Base-by-base conservation (phyloP, 2,329 filamentous ascomycete genomes). In the Chaetomium sp. region DNA sequence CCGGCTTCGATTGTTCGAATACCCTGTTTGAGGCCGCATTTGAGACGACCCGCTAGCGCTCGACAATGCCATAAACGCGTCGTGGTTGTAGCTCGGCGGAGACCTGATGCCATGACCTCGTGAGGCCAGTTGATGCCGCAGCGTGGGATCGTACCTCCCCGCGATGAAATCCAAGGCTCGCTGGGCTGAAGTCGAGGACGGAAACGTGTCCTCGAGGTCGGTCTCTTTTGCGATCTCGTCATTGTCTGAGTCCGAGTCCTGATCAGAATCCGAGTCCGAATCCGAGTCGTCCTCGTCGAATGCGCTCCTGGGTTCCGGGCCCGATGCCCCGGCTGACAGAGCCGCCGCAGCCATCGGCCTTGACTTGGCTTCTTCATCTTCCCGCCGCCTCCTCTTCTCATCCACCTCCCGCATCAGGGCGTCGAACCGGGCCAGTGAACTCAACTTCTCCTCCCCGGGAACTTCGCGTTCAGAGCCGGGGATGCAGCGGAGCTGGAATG, bases 361-460 rank as follows among this genome's bases (percentile, higher is more conserved):
- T 10, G 27, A 13, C 60, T 68, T 67, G 27, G 67, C 64, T 58
- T 72, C 72, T 25, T 74, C 71, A 9, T 77, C 75, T 50, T 79
- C 76, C 31, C 76, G 76, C 57, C 78, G 77, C 69, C 77, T 77
- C 63, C 79, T 76, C 59, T 80, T 82, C 63, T 82, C 80, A 47
- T 89, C 87, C 23, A 79, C 78, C 69, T 88, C 84, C 25, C 81
- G 79, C 87, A 90, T 89, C 51, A 90, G 74, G 3, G 86, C 87
- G 60, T 89, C 87, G 61, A 89, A 90, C 25, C 85, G 81, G 10
- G 86, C 87, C 35, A 89, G 78, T 0, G 87, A 89, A 68, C 83
- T 89, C 19, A 89, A 76, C 65, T 88, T 87, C 69, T 88, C 85
- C 66, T 87, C 85, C 4, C 86, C 86, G 0, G 82, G 81, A 2